Base-by-base conservation (phyloP, 2,329 filamentous ascomycete species). In the Trichoderma cornu-damae region DNA sequence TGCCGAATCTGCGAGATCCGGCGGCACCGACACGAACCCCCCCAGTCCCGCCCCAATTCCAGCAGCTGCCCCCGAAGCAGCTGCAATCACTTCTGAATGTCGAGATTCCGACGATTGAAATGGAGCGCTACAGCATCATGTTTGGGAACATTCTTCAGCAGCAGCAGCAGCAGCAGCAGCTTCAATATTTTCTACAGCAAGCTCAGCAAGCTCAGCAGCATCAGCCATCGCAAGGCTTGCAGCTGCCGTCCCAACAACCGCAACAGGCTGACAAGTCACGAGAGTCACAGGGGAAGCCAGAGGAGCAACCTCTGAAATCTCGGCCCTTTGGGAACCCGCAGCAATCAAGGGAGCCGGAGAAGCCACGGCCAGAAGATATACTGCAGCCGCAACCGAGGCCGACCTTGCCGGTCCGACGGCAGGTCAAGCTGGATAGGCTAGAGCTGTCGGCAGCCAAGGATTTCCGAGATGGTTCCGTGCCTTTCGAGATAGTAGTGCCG, bases 81-180 rank as follows among this genome's bases (percentile, higher is more conserved):
- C 28, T 47, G 5, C 44, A 65, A 6, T 65, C 67, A 1, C 58
- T 87, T 6, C 75, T 96, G 18, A 79, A 91, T 64, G 80, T 96
- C 14, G 84, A 92, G 52, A 94, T 96, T 58, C 92, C 93, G 1
- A 81, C 82, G 49, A 80, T 89, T 56, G 84, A 87, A 61, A 79
- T 97, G 79, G 93, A 96, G 69, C 79, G 93, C 48, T 97, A 96
- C 65, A 96, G 91, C 64, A 82, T 96, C 62, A 96, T 96, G 92
- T 96, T 97, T 67, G 84, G 86, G 56, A 82, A 82, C 35, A 77
- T 96, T 6, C 75, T 96, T 24, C 80, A 83, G 60, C 70, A 70
- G 6, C 69, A 71, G 37, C 64, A 43, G 8, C 38, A 26, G 3
- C 37, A 34, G 11, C 34, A 43, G 3, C 37, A 34, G 11, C 34